These are phyloP conservation scores for Chytriomyces confervae DNA, from an alignment of 192 early-diverging fungal genomes.

Conservation along the genomic window DNA sequence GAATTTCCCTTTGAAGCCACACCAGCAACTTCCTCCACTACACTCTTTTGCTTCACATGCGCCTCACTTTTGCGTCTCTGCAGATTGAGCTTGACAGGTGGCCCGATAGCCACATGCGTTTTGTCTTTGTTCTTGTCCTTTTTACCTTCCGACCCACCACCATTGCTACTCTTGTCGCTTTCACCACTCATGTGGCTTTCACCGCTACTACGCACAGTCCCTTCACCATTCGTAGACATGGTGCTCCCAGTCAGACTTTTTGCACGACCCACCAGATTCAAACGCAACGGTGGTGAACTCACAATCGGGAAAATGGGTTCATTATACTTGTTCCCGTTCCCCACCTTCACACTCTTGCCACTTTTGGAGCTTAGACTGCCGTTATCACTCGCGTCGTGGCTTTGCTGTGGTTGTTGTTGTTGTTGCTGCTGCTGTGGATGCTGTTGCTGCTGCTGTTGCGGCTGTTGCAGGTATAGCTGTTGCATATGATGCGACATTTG, in stretches of 20 bases:
- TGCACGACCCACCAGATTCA: neutral
- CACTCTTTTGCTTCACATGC: neutral
- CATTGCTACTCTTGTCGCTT: neutral
- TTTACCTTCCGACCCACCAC: neutral
- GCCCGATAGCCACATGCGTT: constrained; percentile 2
- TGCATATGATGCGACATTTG: too few relatives aligned
- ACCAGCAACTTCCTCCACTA: neutral
- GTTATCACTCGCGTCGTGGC: neutral
- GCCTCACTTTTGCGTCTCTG: constrained; percentile 20
- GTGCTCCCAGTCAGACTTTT: neutral
- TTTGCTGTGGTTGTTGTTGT: too few relatives aligned
- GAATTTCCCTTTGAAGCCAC: neutral
- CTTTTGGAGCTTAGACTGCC: neutral
- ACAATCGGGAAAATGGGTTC: neutral
- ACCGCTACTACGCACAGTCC: neutral
- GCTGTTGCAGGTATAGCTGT: too few relatives aligned
- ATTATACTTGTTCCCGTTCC: neutral
- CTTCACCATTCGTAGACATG: neutral
- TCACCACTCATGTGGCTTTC: neutral
- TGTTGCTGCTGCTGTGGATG: too few relatives aligned
- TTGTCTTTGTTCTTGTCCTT: constrained; percentile 1
- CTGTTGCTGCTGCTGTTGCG: too few relatives aligned
- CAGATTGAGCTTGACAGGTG: constrained; percentile 11
- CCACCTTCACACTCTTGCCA: neutral
- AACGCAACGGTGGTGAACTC: neutral